Conservation (phyloP, 495 filamentous ascomycete species). For the Aspergillus coremiiformis region DNA sequence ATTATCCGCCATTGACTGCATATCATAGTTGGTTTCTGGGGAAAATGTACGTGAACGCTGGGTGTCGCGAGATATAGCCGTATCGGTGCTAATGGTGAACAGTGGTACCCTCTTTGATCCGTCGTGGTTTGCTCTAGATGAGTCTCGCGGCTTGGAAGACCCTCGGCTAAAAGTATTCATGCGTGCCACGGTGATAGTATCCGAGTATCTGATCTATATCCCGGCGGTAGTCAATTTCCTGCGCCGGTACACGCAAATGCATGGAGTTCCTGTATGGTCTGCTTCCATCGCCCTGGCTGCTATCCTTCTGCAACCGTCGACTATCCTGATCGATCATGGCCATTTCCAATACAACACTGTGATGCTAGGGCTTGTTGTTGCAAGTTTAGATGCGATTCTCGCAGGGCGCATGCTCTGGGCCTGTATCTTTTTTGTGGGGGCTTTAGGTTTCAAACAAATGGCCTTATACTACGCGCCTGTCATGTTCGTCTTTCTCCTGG, state of each 20-base stretch:
- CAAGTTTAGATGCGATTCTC: slow-evolving; percentile 79
- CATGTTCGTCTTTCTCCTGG: slow-evolving; percentile 86
- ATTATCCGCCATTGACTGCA: slow-evolving; percentile 94
- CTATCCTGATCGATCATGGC: slow-evolving; percentile 91
- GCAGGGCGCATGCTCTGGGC: slow-evolving; percentile 81
- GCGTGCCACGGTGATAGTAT: slow-evolving; percentile 81
- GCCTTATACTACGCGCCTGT: slow-evolving; percentile 92
- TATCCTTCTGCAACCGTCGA: slow-evolving; percentile 84
- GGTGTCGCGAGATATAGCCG: neutral
- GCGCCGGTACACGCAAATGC: slow-evolving; percentile 64
- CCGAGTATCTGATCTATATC: slow-evolving; percentile 83
- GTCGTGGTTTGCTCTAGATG: slow-evolving; percentile 80
- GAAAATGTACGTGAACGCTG: slow-evolving; percentile 52
- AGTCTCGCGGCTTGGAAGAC: slow-evolving; percentile 74
- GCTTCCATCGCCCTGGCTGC: slow-evolving; percentile 78
- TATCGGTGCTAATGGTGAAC: slow-evolving; percentile 11
- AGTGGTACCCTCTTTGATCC: slow-evolving; percentile 71
- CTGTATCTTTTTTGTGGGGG: slow-evolving; percentile 87
- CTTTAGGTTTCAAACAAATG: slow-evolving; percentile 97
- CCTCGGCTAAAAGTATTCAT: slow-evolving; percentile 83
- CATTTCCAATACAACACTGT: slow-evolving; percentile 99
- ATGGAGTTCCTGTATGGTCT: slow-evolving; percentile 67
- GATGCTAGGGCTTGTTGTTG: slow-evolving; percentile 85
- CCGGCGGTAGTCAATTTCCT: slow-evolving; percentile 80
- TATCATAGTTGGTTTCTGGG: slow-evolving; percentile 95